Conservation (phyloP, 306 rosid genomes). For the Comarum palustre region DNA sequence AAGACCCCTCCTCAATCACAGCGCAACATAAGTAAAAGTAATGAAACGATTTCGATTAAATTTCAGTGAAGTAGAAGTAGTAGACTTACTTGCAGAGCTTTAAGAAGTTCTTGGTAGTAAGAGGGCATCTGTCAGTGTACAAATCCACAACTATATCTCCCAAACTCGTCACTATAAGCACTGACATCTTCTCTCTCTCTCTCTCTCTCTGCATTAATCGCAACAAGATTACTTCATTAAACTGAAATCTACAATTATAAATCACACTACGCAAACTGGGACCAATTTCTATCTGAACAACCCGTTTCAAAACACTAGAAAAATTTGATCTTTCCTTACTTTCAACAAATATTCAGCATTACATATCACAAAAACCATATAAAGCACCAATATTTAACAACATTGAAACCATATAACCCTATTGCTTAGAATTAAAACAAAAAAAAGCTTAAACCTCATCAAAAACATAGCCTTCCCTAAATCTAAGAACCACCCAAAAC, state of each 20-base stretch:
- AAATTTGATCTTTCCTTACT: too few relatives aligned
- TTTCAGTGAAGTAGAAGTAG: neutral
- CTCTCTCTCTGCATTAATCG: neutral
- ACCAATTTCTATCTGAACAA: neutral
- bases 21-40: neutral
- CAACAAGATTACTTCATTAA: neutral
- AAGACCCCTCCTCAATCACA: neutral
- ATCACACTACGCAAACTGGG: neutral
- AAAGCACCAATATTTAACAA: neutral
- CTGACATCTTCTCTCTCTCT: constrained; percentile 54
- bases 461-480: neutral
- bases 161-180: constrained; percentile 77
- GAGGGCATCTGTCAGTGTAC: constrained; percentile 66
- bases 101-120: constrained; percentile 83
- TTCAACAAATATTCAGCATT: neutral
- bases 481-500: neutral
- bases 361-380: neutral
- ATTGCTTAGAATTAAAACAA: neutral
- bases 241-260: neutral
- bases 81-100: constrained; percentile 78
- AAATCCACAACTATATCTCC: constrained; percentile 84
- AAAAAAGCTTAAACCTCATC: neutral
- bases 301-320: neutral
- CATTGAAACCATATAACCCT: constrained; percentile 8
- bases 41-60: neutral